Percentiles rank a stretch among this genome's conserved stretches.
These are phyloP conservation scores for Mitragyna speciosa DNA, from an alignment of 257 asterid genomes.

Conservation along the genomic window DNA sequence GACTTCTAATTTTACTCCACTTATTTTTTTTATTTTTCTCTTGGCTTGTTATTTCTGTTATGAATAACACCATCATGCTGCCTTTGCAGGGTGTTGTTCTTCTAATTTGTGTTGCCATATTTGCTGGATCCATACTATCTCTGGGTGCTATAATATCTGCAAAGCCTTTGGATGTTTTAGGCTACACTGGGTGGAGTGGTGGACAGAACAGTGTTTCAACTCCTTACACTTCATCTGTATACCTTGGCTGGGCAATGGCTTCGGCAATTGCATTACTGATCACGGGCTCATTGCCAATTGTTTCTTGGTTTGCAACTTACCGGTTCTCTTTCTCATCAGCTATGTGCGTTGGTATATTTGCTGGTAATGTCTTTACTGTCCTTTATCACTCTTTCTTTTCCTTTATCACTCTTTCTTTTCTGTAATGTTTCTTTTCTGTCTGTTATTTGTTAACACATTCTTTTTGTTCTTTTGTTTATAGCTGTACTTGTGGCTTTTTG, in stretches of 20 bases:
- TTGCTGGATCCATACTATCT: slow-evolving; percentile 82
- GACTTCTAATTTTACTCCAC: neutral
- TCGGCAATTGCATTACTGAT: slow-evolving; percentile 77
- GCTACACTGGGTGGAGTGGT: slow-evolving; percentile 73
- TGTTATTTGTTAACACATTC: slow-evolving; percentile 7
- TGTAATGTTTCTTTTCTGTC: neutral
- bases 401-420: neutral
- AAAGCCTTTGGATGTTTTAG: slow-evolving; percentile 90
- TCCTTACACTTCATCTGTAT: slow-evolving; percentile 87
- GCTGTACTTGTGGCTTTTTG: slow-evolving; percentile 91
- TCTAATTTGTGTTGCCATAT: slow-evolving; percentile 65
- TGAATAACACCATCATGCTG: neutral
- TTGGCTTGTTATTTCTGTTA: neutral
- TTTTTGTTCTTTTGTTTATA: slow-evolving; percentile 29
- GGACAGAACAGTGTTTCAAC: slow-evolving; percentile 65
- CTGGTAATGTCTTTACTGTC: slow-evolving; percentile 50
- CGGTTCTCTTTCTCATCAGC: slow-evolving; percentile 94
- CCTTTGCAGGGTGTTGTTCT: slow-evolving; percentile 67
- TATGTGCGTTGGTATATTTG: slow-evolving; percentile 75
- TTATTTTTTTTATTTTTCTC: neutral
- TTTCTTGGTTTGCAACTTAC: slow-evolving; percentile 96
- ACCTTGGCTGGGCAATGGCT: slow-evolving; percentile 96
- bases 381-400: slow-evolving; percentile 13
- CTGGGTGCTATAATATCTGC: slow-evolving; percentile 96
- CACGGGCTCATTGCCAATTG: slow-evolving; percentile 89